A percentile compares a stretch with the other conserved stretches of the same genome.
phyloP scores from a whole-genome alignment of 2,329 filamentous ascomycete genomes.

The Rutstroemia sp. region DNA sequence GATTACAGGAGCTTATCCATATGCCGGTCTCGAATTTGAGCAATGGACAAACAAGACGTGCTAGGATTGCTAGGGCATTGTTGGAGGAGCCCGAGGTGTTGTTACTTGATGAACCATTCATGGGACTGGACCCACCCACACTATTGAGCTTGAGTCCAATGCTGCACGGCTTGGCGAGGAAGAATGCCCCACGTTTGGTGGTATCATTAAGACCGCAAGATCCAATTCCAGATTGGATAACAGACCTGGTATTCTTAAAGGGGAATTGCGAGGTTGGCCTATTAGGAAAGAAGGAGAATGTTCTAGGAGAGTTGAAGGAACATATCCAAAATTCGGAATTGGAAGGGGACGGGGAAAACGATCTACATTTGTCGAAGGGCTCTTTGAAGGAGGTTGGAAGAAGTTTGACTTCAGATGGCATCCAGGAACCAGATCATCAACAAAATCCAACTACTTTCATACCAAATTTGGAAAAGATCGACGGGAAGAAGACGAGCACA shows the following conservation, averaged over 20 bases:
- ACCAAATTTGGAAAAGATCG: too few relatives aligned
- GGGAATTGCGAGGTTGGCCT: constrained; percentile 57
- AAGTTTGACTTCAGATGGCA: constrained; percentile 23
- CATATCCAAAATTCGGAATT: constrained; percentile 35
- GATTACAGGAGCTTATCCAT: constrained; percentile 59
- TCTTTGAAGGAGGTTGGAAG: constrained; percentile 25
- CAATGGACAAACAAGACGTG: constrained; percentile 84
- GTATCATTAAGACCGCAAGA: constrained; percentile 80
- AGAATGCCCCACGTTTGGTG: constrained; percentile 62
- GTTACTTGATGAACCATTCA: constrained; percentile 88
- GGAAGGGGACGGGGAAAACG: constrained; percentile 2
- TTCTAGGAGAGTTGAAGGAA: constrained; percentile 46
- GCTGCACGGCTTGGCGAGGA: constrained; percentile 58
- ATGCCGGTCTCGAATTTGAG: constrained; percentile 86
- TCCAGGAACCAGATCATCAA: constrained; percentile 13
- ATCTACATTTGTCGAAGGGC: constrained; percentile 16
- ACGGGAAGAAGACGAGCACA: too few relatives aligned
- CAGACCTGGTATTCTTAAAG: constrained; percentile 68
- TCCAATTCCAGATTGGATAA: constrained; percentile 82
- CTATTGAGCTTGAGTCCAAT: constrained; percentile 64
- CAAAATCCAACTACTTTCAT: background rate
- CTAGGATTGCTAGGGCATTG: constrained; percentile 81
- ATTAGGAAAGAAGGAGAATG: constrained; percentile 57
- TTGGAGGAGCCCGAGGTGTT: constrained; percentile 72
- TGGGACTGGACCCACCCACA: constrained; percentile 87